Evolutionary conservation across 2,329 filamentous ascomycete species (phyloP).

Genomic region (Diaporthe humulicola): DNA sequence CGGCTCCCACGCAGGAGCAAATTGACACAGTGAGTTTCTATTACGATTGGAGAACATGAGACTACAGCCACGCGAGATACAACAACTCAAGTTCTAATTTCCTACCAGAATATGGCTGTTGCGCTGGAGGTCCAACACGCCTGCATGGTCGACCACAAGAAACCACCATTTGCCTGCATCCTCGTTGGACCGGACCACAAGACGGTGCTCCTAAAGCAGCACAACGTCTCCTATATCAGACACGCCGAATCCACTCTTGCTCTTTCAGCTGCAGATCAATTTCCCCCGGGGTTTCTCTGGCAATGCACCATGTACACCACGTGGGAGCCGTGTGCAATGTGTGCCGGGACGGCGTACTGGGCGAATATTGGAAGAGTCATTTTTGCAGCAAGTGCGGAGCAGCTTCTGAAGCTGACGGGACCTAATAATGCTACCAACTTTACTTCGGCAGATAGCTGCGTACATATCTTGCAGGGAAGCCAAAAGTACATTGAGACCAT

Average conservation of each 20-base stretch:
- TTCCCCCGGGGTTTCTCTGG: not conserved
- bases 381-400: not conserved
- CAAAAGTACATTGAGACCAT: not conserved
- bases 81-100: not conserved
- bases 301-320: conserved; percentile 21
- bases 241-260: conserved; percentile 16
- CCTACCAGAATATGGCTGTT: not conserved
- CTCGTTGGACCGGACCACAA: conserved; percentile 19
- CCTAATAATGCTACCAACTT: conserved; percentile 8
- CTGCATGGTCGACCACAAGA: not conserved
- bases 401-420: not conserved
- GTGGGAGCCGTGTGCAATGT: conserved; percentile 22
- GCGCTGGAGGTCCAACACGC: conserved; percentile 2
- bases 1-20: conserved; percentile 4
- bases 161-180: conserved; percentile 16
- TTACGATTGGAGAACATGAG: not conserved
- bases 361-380: conserved; percentile 18
- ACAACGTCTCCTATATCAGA: conserved; percentile 20
- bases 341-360: conserved; percentile 10
- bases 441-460: not conserved
- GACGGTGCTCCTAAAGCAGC: conserved; percentile 18
- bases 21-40: conserved; percentile 1
- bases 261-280: conserved; percentile 16
- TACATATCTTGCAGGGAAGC: not conserved
- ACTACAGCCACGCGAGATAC: not conserved